Conservation (phyloP, 106 monocot genomes). For the Allium fistulosum region DNA sequence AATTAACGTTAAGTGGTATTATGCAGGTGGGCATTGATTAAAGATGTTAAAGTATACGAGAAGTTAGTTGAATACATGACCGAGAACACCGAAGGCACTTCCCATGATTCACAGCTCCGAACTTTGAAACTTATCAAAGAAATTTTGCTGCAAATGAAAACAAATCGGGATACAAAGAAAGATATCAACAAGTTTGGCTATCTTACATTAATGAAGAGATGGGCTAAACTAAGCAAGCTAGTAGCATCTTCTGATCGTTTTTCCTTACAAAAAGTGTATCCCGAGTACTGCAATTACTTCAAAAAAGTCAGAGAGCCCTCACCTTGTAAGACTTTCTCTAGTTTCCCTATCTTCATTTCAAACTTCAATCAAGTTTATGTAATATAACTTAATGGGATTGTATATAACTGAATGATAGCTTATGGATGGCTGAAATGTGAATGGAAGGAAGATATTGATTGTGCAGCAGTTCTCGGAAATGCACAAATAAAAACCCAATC, state of each 20-base stretch:
- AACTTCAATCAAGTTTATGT: background rate
- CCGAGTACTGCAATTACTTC: conserved; percentile 55
- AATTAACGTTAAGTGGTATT: background rate
- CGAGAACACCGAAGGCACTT: conserved; percentile 21
- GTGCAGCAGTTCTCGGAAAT: conserved; percentile 24
- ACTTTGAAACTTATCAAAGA: conserved; percentile 50
- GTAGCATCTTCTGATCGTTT: conserved; percentile 49
- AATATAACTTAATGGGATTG: background rate
- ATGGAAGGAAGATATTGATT: conserved; percentile 66
- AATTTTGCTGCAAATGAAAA: conserved; percentile 28
- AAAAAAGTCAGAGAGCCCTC: conserved; percentile 8
- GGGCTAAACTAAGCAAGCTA: conserved; percentile 34
- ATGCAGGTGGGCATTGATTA: conserved; percentile 69
- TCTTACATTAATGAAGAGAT: conserved; percentile 29
- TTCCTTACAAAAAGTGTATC: conserved; percentile 49
- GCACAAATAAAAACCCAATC: conserved; percentile 38
- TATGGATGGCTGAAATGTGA: conserved; percentile 15
- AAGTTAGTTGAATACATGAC: conserved; percentile 18
- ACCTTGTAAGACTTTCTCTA: conserved; percentile 37
- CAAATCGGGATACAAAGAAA: conserved; percentile 4
- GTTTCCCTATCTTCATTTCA: conserved; percentile 2
- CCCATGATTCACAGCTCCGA: conserved; percentile 61
- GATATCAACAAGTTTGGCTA: conserved; percentile 61
- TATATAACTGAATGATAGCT: conserved; percentile 57
- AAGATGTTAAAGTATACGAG: conserved; percentile 34